Evolutionary conservation across 2,329 filamentous ascomycete genomes (phyloP).

Genomic region (Diaporthe caulivora): DNA sequence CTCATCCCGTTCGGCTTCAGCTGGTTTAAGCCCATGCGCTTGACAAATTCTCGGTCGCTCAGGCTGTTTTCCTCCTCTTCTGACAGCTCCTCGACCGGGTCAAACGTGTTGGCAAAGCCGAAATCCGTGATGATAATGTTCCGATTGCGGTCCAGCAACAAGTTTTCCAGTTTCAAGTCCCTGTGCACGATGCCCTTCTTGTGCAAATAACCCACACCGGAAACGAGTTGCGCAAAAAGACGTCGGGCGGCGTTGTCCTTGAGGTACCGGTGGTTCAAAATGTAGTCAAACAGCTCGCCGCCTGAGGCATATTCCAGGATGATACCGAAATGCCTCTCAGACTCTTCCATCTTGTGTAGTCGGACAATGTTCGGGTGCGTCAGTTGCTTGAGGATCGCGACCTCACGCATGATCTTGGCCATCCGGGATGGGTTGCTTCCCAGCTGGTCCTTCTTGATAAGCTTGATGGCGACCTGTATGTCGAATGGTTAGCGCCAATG

Average conservation of each 20-base stretch:
- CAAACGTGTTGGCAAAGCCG: conserved; percentile 98
- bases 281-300: conserved; percentile 98
- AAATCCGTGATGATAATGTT: conserved; percentile 99
- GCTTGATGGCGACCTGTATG: conserved; percentile 90
- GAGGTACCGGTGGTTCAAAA: conserved; percentile 94
- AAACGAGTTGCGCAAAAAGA: conserved; percentile 94
- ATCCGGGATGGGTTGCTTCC: conserved; percentile 89
- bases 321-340: conserved; percentile 96
- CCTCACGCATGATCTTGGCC: conserved; percentile 97
- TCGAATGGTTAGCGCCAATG: conserved; percentile 11
- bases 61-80: conserved; percentile 93
- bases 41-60: conserved; percentile 88
- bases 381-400: conserved; percentile 87
- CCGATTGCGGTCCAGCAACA: conserved; percentile 93
- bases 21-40: conserved; percentile 86
- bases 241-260: conserved; percentile 93
- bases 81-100: conserved; percentile 85
- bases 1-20: conserved; percentile 80
- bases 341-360: conserved; percentile 98
- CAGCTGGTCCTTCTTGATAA: conserved; percentile 92
- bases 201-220: conserved; percentile 96
- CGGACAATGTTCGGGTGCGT: conserved; percentile 96
- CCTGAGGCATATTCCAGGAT: conserved; percentile 98
- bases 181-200: conserved; percentile 99
- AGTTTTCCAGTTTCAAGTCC: conserved; percentile 95